Evolutionary conservation across 2,329 filamentous ascomycete species (phyloP).

Genomic region (Cephalotrichum gorgonifer): DNA sequence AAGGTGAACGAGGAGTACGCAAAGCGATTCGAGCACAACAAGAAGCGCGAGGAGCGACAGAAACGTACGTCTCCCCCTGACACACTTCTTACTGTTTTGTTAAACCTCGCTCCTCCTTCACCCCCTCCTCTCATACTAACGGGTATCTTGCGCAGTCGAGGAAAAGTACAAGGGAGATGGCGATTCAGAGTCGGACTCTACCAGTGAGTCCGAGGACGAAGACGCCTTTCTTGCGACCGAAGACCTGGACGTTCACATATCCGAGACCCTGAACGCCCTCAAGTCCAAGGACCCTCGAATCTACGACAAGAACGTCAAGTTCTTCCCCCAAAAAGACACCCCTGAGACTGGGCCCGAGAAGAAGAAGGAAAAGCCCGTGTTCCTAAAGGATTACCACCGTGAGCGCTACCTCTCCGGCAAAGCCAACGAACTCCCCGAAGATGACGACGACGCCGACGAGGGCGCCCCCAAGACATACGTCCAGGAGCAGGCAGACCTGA

Average conservation of each 20-base stretch:
- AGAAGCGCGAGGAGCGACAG: constrained; percentile 83
- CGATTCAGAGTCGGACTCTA: constrained; percentile 49
- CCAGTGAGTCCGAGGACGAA: constrained; percentile 81
- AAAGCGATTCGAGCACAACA: constrained; percentile 87
- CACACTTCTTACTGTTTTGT: not conserved
- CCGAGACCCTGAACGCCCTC: constrained; percentile 78
- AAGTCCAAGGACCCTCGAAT: constrained; percentile 83
- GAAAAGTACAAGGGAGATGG: constrained; percentile 56
- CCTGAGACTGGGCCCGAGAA: constrained; percentile 22
- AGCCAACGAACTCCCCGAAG: constrained; percentile 47
- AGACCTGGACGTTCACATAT: constrained; percentile 76
- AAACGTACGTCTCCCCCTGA: constrained; percentile 37
- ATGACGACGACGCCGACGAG: constrained; percentile 21
- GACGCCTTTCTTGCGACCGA: constrained; percentile 78
- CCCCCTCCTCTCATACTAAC: not conserved
- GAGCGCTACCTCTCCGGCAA: constrained; percentile 72
- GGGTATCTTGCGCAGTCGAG: constrained; percentile 55
- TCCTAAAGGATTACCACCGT: constrained; percentile 81
- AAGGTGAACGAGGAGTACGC: constrained; percentile 90
- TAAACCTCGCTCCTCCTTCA: not conserved
- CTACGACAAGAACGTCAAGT: constrained; percentile 68
- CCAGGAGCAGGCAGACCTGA: constrained; percentile 79
- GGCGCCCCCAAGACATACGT: constrained; percentile 62
- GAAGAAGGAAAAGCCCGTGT: constrained; percentile 76
- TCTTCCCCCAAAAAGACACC: constrained; percentile 39